Conservation (phyloP, 2,329 filamentous ascomycete genomes). For the Talaromyces sp. region DNA sequence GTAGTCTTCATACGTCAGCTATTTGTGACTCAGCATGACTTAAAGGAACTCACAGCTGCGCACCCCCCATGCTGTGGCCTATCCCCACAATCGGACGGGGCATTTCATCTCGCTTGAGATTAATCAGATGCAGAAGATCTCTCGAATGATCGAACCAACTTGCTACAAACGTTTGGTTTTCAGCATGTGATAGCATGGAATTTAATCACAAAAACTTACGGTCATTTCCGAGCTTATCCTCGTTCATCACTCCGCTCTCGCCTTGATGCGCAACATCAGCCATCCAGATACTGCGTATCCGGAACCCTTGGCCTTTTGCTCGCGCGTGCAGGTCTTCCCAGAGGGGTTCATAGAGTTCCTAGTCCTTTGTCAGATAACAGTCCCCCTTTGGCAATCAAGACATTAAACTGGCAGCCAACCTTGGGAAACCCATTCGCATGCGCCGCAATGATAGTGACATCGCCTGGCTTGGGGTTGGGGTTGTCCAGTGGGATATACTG, state of each 20-base stretch:
- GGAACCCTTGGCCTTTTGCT: conserved; percentile 55
- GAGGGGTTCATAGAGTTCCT: conserved; percentile 88
- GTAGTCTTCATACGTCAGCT: conserved; percentile 34
- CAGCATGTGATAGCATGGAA: neutral
- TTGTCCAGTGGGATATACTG: conserved; percentile 79
- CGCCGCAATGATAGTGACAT: conserved; percentile 77
- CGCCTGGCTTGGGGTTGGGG: conserved; percentile 59
- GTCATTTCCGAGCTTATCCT: conserved; percentile 71
- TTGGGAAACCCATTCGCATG: conserved; percentile 94
- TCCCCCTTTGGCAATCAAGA: neutral
- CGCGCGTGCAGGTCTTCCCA: conserved; percentile 73
- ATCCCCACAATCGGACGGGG: conserved; percentile 76
- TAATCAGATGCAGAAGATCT: conserved; percentile 79
- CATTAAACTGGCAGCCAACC: conserved; percentile 37
- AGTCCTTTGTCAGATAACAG: neutral
- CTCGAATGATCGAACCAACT: conserved; percentile 81
- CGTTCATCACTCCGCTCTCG: conserved; percentile 70
- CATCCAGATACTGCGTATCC: conserved; percentile 80
- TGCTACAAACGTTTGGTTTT: conserved; percentile 44
- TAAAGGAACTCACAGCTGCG: conserved; percentile 49
- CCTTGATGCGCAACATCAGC: conserved; percentile 85
- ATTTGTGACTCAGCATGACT: neutral
- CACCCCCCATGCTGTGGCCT: conserved; percentile 84
- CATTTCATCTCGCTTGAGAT: conserved; percentile 72
- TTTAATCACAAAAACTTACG: conserved; percentile 47